phyloP scores from a whole-genome alignment of 2,329 filamentous ascomycete species.

The Tolypocladium ovalisporum region DNA sequence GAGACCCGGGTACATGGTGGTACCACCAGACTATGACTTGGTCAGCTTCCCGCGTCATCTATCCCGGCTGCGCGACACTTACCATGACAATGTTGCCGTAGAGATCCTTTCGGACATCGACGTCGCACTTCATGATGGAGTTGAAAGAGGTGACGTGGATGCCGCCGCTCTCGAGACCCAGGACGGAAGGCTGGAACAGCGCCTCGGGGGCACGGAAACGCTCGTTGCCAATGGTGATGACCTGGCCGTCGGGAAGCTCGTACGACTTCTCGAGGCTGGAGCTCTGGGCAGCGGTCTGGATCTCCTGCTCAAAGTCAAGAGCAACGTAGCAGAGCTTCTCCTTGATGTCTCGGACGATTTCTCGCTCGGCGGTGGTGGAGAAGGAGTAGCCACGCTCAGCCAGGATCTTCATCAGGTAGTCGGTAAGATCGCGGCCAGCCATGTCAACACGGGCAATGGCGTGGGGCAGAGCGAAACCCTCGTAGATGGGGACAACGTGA shows the following conservation, averaged over 20 bases:
- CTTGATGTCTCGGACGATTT: conserved; percentile 99
- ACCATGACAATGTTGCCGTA: conserved; percentile 99
- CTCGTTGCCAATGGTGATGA: conserved; percentile 99
- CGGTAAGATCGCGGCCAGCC: conserved; percentile 99
- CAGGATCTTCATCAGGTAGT: conserved; percentile 99
- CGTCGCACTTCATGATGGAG: conserved; percentile 99
- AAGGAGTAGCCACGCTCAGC: conserved; percentile 99
- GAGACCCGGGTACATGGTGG: conserved; percentile 99
- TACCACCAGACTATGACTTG: conserved; percentile 81
- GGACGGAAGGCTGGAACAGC: conserved; percentile 96
- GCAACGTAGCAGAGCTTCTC: conserved; percentile 99
- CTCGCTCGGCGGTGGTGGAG: conserved; percentile 99
- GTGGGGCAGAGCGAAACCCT: conserved; percentile 99
- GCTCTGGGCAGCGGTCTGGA: conserved; percentile 98
- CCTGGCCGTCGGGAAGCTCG: conserved; percentile 98
- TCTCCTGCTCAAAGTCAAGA: conserved; percentile 99
- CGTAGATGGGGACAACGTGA: conserved; percentile 99
- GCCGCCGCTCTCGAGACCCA: conserved; percentile 96
- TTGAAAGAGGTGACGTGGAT: conserved; percentile 99
- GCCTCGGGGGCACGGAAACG: conserved; percentile 99
- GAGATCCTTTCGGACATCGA: conserved; percentile 99
- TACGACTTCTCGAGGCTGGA: conserved; percentile 99
- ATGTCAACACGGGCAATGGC: conserved; percentile 99
- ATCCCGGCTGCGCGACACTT: conserved; percentile 25
- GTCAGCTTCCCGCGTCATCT: not conserved